These are phyloP conservation scores for Xylariaceae sp. DNA, from an alignment of 2,329 filamentous ascomycete species.

Conservation along the genomic window DNA sequence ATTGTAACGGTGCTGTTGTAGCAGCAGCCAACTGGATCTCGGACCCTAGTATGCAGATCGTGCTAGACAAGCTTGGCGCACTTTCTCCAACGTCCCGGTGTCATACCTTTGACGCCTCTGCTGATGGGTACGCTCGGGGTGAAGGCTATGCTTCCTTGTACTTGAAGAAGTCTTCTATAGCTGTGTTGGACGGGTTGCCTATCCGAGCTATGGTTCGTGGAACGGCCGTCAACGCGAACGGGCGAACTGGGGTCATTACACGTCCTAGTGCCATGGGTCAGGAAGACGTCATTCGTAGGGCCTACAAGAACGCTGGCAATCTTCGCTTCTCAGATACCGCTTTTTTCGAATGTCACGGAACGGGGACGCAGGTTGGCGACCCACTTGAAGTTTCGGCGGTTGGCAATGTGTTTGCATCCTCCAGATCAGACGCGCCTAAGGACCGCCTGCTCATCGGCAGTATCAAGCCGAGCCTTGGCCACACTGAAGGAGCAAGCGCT, in stretches of 20 bases:
- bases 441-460: too few species aligned
- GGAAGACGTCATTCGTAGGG: conserved; percentile 24
- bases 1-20: conserved; percentile 32
- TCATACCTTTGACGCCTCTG: conserved; percentile 46
- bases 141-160: conserved; percentile 47
- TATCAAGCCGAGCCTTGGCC: conserved; percentile 31
- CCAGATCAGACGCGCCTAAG: too few species aligned
- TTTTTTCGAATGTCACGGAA: conserved; percentile 33
- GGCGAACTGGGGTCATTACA: conserved; percentile 35
- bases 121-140: conserved; percentile 55
- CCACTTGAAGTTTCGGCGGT: conserved; percentile 29
- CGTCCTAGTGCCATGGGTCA: conserved; percentile 32
- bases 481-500: conserved; percentile 31
- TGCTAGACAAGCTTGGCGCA: conserved; percentile 30
- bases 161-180: conserved; percentile 33
- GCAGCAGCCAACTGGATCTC: conserved; percentile 31
- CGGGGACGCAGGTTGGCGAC: conserved; percentile 31
- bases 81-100: conserved; percentile 42
- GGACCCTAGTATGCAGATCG: conserved; percentile 25
- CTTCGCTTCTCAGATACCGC: conserved; percentile 28
- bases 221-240: conserved; percentile 34
- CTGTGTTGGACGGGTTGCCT: conserved; percentile 32
- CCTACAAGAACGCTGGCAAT: conserved; percentile 23
- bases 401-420: too few species aligned
- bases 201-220: conserved; percentile 34